phyloP scores from a whole-genome alignment of 1,284 basidiomycete genomes.

The Heimioporus retisporus region DNA sequence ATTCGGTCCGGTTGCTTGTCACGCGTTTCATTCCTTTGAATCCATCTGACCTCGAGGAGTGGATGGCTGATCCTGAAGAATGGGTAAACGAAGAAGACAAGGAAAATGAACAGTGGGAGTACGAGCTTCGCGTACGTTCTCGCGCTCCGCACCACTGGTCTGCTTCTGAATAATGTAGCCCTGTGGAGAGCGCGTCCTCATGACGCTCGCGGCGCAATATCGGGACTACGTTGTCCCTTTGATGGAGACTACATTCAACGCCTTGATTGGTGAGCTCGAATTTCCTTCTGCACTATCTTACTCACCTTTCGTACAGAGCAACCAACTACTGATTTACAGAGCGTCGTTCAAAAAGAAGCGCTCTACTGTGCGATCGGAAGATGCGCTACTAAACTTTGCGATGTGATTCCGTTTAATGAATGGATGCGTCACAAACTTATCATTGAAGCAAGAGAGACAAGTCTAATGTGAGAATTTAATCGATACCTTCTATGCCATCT shows the following conservation, averaged over 20 bases:
- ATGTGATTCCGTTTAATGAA: slow-evolving; percentile 70
- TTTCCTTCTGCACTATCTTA: slow-evolving; percentile 6
- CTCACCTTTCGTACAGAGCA: slow-evolving; percentile 51
- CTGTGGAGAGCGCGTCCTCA: slow-evolving; percentile 89
- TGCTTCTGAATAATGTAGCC: slow-evolving; percentile 60
- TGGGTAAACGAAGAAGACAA: slow-evolving; percentile 90
- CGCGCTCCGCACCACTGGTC: slow-evolving; percentile 13
- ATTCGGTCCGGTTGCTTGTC: slow-evolving; percentile 82
- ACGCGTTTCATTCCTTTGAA: slow-evolving; percentile 88
- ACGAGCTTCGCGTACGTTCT: slow-evolving; percentile 76
- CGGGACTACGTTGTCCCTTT: slow-evolving; percentile 80
- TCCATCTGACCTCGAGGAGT: slow-evolving; percentile 79
- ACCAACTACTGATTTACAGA: slow-evolving; percentile 65
- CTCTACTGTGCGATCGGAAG: slow-evolving; percentile 91
- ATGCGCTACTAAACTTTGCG: slow-evolving; percentile 76
- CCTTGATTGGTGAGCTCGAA: slow-evolving; percentile 59
- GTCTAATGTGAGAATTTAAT: slow-evolving; percentile 60
- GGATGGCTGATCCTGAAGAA: slow-evolving; percentile 90
- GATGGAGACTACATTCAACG: slow-evolving; percentile 66
- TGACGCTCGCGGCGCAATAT: slow-evolving; percentile 84
- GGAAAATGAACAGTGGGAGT: slow-evolving; percentile 91
- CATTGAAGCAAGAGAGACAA: slow-evolving; percentile 65
- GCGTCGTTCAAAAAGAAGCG: slow-evolving; percentile 86
- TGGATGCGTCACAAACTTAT: slow-evolving; percentile 73
- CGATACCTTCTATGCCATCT: slow-evolving; percentile 23